A percentile compares a stretch with the other conserved stretches of the same genome.
Evolutionary conservation across 2,329 filamentous ascomycete species (phyloP).

Genomic region (Botryosphaeria dothidea): DNA sequence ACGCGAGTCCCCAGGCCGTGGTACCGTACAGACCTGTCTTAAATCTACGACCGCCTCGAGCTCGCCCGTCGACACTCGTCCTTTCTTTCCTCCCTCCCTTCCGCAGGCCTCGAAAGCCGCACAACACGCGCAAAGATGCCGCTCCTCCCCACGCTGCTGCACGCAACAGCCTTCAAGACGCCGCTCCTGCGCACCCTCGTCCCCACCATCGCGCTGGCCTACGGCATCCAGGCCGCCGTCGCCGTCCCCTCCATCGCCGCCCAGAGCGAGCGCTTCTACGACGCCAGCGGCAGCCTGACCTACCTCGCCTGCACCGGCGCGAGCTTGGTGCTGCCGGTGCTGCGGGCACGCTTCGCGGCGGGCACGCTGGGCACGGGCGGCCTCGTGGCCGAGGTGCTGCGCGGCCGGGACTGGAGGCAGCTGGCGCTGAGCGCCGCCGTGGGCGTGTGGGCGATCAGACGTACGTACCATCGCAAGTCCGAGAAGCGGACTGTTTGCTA

Average conservation of each 20-base stretch:
- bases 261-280: conserved; percentile 68
- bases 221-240: conserved; percentile 63
- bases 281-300: conserved; percentile 66
- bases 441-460: conserved; percentile 62
- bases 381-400: conserved; percentile 32
- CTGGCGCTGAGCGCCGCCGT: conserved; percentile 56
- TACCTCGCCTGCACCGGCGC: conserved; percentile 66
- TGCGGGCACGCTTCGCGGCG: conserved; percentile 56
- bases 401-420: conserved; percentile 61
- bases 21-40: not conserved
- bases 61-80: not conserved
- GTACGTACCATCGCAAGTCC: conserved; percentile 40
- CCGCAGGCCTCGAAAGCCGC: not conserved
- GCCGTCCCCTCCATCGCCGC: conserved; percentile 62
- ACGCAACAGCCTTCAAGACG: conserved; percentile 61
- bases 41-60: not conserved
- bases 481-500: not conserved
- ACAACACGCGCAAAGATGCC: conserved; percentile 28
- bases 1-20: not conserved
- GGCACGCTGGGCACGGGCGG: conserved; percentile 36
- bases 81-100: not conserved
- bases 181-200: conserved; percentile 65
- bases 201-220: conserved; percentile 63
- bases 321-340: conserved; percentile 61
- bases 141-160: conserved; percentile 53